A percentile compares a stretch with the other conserved stretches of the same genome.
Evolutionary conservation across 352 stramenopile species (phyloP).

Genomic region (Pythium rhizo-oryzae): DNA sequence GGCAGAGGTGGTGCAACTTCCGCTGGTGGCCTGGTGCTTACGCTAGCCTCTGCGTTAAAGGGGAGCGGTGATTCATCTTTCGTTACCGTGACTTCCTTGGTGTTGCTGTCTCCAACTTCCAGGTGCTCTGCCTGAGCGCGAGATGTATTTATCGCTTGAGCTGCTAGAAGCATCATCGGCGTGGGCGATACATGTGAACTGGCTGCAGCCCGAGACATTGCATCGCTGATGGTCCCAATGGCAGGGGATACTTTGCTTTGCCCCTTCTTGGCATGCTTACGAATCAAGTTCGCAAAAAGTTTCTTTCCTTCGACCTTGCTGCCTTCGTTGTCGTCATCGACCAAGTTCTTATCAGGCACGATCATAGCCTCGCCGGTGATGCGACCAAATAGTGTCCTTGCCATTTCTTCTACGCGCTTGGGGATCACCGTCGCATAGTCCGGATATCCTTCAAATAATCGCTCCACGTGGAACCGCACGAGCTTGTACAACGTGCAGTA

Average conservation of each 20-base stretch:
- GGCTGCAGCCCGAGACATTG: background rate
- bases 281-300: conserved; percentile 45
- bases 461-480: conserved; percentile 52
- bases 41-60: background rate
- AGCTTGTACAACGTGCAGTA: conserved; percentile 73
- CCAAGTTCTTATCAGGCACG: conserved; percentile 22
- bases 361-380: conserved; percentile 30
- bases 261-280: conserved; percentile 52
- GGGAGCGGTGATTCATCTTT: background rate
- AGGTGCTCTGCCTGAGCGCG: background rate
- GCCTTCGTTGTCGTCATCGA: conserved; percentile 3
- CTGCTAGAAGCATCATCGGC: conserved; percentile 2
- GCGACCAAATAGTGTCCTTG: conserved; percentile 36
- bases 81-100: background rate
- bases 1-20: background rate
- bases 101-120: background rate
- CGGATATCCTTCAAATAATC: conserved; percentile 59
- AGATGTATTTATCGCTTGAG: background rate
- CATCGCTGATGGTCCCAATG: background rate
- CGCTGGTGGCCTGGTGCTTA: background rate
- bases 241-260: conserved; percentile 37
- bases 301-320: conserved; percentile 41
- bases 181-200: background rate
- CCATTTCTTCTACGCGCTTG: conserved; percentile 52
- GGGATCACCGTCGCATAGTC: conserved; percentile 45